A percentile compares a stretch with the other conserved stretches of the same genome.
Conservation (phyloP, 352 stramenopile genomes). For the Phytophthora megakarya region DNA sequence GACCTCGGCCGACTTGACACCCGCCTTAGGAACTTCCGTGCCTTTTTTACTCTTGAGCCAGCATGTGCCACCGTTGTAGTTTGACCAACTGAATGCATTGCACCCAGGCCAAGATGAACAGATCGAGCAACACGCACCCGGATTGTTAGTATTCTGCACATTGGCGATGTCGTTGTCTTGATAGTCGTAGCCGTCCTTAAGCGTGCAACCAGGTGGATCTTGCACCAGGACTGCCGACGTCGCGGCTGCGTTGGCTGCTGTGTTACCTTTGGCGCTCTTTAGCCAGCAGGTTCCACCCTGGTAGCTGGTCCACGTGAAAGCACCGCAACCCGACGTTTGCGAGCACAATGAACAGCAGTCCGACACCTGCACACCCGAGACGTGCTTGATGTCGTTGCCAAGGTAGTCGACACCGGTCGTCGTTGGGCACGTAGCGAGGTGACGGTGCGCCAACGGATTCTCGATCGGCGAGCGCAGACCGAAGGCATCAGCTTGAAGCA, state of each 20-base stretch:
- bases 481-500: conserved; percentile 18
- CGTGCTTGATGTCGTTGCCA: conserved; percentile 46
- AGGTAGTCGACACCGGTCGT: conserved; percentile 48
- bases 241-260: conserved; percentile 10
- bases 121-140: conserved; percentile 34
- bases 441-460: conserved; percentile 31
- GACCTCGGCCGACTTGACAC: conserved; percentile 29
- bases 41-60: conserved; percentile 37
- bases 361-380: conserved; percentile 9
- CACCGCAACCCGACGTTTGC: conserved; percentile 16
- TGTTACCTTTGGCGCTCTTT: conserved; percentile 36
- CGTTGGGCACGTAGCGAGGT: conserved; percentile 28
- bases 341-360: conserved; percentile 40
- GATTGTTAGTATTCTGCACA: conserved; percentile 16
- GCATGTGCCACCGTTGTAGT: conserved; percentile 27
- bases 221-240: conserved; percentile 23
- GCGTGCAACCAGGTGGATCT: conserved; percentile 10
- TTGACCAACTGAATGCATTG: conserved; percentile 31
- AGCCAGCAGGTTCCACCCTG: conserved; percentile 36
- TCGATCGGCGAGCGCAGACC: conserved; percentile 22
- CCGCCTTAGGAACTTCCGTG: background rate
- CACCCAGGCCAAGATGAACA: conserved; percentile 33
- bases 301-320: conserved; percentile 36
- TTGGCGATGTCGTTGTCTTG: conserved; percentile 41
- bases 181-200: conserved; percentile 34